Evolutionary conservation across 352 stramenopile genomes (phyloP).

Genomic region (Pythium oligandrum): DNA sequence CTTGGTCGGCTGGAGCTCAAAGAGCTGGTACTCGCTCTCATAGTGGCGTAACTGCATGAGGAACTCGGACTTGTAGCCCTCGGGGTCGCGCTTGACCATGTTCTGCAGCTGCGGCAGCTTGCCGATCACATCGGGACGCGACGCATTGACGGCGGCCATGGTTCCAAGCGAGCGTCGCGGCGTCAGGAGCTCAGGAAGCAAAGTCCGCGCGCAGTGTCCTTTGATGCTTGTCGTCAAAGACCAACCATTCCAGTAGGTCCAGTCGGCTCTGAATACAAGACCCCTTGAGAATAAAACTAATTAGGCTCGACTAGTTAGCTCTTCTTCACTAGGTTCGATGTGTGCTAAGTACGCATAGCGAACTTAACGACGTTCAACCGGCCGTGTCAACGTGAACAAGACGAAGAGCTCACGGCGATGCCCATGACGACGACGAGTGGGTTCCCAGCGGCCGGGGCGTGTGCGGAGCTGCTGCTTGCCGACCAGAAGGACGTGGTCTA

Average conservation of each 20-base stretch:
- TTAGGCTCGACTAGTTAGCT: too few species aligned
- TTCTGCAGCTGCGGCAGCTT: slow-evolving; percentile 97
- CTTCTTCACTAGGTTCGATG: too few species aligned
- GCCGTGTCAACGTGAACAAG: too few species aligned
- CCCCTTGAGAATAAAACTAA: neutral
- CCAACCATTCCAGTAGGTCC: too few species aligned
- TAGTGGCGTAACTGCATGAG: slow-evolving; percentile 96
- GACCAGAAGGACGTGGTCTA: slow-evolving; percentile 75
- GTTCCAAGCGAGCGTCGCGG: neutral
- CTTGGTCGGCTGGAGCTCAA: slow-evolving; percentile 90
- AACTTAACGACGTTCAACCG: too few species aligned
- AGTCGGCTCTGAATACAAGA: slow-evolving; percentile 9
- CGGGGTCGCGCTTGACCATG: slow-evolving; percentile 97
- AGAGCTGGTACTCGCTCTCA: slow-evolving; percentile 94
- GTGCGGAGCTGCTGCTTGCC: slow-evolving; percentile 70
- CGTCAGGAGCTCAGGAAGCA: too few species aligned
- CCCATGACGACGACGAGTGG: slow-evolving; percentile 10
- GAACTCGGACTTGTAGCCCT: slow-evolving; percentile 96
- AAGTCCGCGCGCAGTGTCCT: slow-evolving; percentile 6
- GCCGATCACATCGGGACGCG: slow-evolving; percentile 80
- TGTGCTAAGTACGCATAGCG: too few species aligned
- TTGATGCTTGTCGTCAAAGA: slow-evolving; percentile 15
- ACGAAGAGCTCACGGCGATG: too few species aligned
- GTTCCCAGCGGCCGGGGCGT: slow-evolving; percentile 59
- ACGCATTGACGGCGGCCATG: slow-evolving; percentile 71